A percentile compares a stretch with the other conserved stretches of the same genome.
Conservation (phyloP, 306 rosid genomes). For the Begonia loranthoides region DNA sequence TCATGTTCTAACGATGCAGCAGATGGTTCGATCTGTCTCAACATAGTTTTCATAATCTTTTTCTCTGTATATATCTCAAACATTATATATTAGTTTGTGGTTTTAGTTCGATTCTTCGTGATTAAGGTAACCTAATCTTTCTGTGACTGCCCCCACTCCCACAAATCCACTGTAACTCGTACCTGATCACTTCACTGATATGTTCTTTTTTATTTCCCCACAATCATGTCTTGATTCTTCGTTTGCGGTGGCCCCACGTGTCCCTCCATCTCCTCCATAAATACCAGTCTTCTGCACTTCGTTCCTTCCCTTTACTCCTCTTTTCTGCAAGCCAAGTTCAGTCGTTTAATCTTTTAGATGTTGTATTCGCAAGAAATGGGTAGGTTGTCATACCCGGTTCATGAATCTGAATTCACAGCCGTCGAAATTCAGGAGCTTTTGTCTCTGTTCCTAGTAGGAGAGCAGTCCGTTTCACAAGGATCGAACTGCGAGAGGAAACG, state of each 20-base stretch:
- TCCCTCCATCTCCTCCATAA: constrained; percentile 1
- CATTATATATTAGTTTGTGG: too few relatives aligned
- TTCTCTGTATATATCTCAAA: too few relatives aligned
- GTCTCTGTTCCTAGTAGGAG: constrained; percentile 4
- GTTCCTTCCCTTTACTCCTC: constrained; percentile 9
- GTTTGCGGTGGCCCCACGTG: neutral
- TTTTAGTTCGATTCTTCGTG: constrained; percentile 4
- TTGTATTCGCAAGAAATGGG: constrained; percentile 1
- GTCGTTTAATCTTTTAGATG: neutral
- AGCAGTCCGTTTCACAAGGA: too few relatives aligned
- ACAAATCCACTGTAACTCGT: too few relatives aligned
- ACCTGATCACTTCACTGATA: too few relatives aligned
- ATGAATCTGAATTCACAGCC: neutral
- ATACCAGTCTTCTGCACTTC: constrained; percentile 8
- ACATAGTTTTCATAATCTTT: too few relatives aligned
- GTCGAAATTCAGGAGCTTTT: constrained; percentile 12
- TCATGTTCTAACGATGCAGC: too few relatives aligned
- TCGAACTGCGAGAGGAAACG: neutral
- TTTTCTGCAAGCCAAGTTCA: neutral
- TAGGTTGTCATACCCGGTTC: neutral
- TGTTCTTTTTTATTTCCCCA: too few relatives aligned
- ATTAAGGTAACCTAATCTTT: constrained; percentile 12
- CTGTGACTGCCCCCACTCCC: neutral
- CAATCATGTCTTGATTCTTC: too few relatives aligned
- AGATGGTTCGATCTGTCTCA: too few relatives aligned